phyloP scores from a whole-genome alignment of 2,329 filamentous ascomycete species.

The Pyrenochaeta sp. region DNA sequence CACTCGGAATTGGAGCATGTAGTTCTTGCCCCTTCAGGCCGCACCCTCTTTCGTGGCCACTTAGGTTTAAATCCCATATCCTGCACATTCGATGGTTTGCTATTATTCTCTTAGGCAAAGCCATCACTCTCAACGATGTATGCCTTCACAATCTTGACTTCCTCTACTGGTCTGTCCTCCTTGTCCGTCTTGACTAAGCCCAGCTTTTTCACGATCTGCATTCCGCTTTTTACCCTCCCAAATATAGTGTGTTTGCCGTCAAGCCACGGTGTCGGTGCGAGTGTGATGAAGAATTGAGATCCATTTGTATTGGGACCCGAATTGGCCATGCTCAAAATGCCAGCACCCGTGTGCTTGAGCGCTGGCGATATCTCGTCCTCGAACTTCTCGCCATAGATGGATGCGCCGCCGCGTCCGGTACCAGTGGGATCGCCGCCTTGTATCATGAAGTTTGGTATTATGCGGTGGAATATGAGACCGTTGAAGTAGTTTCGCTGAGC shows the following conservation, averaged over 20 bases:
- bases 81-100: neutral
- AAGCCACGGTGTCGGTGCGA: constrained; percentile 93
- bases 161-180: constrained; percentile 82
- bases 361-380: constrained; percentile 84
- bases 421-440: constrained; percentile 95
- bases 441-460: constrained; percentile 96
- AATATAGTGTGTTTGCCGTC: constrained; percentile 99
- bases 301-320: constrained; percentile 92
- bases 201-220: constrained; percentile 86
- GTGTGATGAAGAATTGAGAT: constrained; percentile 93
- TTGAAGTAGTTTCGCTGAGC: constrained; percentile 88
- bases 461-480: constrained; percentile 85
- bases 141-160: constrained; percentile 81
- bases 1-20: neutral
- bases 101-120: constrained; percentile 43
- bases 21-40: neutral
- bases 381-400: constrained; percentile 93
- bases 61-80: neutral
- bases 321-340: constrained; percentile 97
- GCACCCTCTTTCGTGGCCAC: neutral
- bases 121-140: constrained; percentile 71
- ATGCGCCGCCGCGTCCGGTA: constrained; percentile 85
- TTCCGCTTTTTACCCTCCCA: constrained; percentile 83
- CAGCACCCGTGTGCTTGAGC: constrained; percentile 91
- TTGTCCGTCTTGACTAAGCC: constrained; percentile 83